Evolutionary conservation across 345 rosid genomes (phyloP), one percentile per base, ranked within the genome.

Genomic region (Gossypium australe): DNA sequence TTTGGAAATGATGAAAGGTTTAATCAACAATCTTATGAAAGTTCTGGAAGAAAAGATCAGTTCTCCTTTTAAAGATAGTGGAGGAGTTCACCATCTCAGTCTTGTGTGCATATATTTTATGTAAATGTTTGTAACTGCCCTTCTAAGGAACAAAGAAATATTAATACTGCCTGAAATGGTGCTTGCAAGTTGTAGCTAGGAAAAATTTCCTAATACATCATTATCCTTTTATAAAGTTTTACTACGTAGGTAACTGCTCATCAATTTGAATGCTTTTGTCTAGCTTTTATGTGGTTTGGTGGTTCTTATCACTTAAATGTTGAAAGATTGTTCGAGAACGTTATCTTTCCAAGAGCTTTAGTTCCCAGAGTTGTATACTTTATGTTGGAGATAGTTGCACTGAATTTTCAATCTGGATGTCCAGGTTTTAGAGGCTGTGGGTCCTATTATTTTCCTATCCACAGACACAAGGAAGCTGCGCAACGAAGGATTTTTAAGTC

Each of bases 361-460:
- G 49, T 11, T 49, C 18, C 59, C 25, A 49, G 71, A 22, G 44
- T 68, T 16, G 4, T n/a, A 49, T 68, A 38, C 1, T 70, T 52
- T n/a, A 27, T 51, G 25, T 51, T 70, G 25, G 72, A 69, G 47
- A 25, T 68, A 49, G 47, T 52, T 24, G 17, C 44, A 44, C 58
- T 84, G 67, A 78, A 27, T 64, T 14, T 80, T 34, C 49, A 56
- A 71, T 72, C 83, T 65, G 41, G 14, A 53, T 81, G 75, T 84
- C 76, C 90, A 95, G 99, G 99, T 95, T 78, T 82, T 95, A 80
- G 98, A 95, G 87, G 99, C 99, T 70, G 97, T 95, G 41, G 99
- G 98, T 75, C 99, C 98, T 60, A 89, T 91, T 68, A 93, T 95
- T 80, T 95, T 93, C 81, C 83, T 95, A 72, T 93, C 97, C 65